These are phyloP conservation scores for Coffea canephora DNA, from an alignment of 257 asterid species.

Conservation along the genomic window DNA sequence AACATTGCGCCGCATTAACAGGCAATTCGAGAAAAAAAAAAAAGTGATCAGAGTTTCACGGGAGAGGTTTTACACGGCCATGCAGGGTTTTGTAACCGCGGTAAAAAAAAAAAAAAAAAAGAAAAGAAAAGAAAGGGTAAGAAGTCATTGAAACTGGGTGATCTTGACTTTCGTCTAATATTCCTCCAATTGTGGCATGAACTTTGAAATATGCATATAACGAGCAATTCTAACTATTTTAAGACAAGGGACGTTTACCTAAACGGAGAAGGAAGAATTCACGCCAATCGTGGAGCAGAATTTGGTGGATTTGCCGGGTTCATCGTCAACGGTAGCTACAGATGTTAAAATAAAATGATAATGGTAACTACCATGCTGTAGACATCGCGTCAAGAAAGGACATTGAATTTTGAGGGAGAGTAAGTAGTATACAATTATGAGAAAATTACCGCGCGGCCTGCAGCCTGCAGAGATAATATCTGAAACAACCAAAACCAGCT, in stretches of 20 bases:
- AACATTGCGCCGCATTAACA: neutral
- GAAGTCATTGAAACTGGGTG: neutral
- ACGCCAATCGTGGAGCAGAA: neutral
- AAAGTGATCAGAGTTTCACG: neutral
- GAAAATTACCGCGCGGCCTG: constrained; percentile 19
- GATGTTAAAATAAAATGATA: neutral
- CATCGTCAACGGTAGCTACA: neutral
- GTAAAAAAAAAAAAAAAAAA: neutral
- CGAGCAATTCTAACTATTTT: neutral
- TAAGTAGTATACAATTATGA: neutral
- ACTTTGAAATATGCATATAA: neutral
- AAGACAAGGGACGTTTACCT: neutral
- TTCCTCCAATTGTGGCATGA: neutral
- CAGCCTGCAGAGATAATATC: neutral
- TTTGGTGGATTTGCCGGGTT: neutral
- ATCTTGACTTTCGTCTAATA: neutral
- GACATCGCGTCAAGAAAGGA: neutral
- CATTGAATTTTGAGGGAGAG: neutral
- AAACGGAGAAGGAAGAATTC: neutral
- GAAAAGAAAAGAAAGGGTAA: neutral
- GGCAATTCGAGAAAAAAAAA: neutral
- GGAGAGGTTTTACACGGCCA: neutral
- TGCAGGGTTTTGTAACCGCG: neutral
- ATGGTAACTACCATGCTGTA: neutral
- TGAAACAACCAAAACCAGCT: neutral